Percentiles rank a stretch among this genome's conserved stretches.
Evolutionary conservation across 306 rosid genomes (phyloP).

Genomic region (Castanospermum australe): DNA sequence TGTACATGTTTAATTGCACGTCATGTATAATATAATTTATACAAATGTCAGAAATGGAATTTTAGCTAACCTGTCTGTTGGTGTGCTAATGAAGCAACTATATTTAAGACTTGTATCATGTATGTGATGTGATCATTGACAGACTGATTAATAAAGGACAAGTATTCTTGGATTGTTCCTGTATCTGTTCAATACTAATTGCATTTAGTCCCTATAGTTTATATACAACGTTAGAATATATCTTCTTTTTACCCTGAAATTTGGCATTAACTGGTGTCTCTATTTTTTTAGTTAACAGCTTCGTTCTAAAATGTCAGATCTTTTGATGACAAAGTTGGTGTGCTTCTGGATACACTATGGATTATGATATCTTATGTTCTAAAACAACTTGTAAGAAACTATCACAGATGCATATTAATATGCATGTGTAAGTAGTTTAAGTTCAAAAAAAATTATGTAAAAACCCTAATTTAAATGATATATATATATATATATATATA

Average conservation of each 20-base stretch:
- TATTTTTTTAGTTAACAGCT: background rate
- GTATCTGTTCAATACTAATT: background rate
- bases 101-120: background rate
- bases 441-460: no score
- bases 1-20: conserved; percentile 10
- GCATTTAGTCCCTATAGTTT: background rate
- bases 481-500: no score
- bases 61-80: background rate
- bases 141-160: background rate
- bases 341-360: no score
- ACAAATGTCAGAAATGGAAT: background rate
- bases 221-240: background rate
- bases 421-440: no score
- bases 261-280: background rate
- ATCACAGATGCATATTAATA: no score
- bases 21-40: conserved; percentile 18
- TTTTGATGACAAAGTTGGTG: background rate
- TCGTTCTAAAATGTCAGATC: background rate
- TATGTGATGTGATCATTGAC: background rate
- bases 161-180: background rate
- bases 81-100: background rate
- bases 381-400: no score
- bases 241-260: background rate
- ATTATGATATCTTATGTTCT: no score
- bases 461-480: no score